These are phyloP conservation scores for Ustilago shanxiensis DNA, from an alignment of 1,284 basidiomycete genomes.

Conservation along the genomic window DNA sequence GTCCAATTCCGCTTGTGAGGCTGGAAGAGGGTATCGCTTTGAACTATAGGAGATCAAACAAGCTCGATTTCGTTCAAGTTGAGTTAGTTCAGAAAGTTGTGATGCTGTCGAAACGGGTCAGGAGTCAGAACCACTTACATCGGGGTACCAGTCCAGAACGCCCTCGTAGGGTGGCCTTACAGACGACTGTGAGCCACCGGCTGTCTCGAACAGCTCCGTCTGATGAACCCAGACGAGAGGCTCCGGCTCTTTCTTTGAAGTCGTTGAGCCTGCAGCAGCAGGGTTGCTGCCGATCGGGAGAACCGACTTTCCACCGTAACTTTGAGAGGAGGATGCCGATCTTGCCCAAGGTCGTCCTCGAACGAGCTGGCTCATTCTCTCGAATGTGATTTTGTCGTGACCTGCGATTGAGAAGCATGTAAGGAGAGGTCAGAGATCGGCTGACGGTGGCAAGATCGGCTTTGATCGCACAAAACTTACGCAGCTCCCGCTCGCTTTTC, in stretches of 20 bases:
- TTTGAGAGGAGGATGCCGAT: not conserved
- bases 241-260: not conserved
- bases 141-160: constrained; percentile 59
- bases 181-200: not conserved
- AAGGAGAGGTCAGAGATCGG: not conserved
- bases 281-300: not conserved
- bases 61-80: too few species aligned
- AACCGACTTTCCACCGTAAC: not conserved
- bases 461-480: constrained; percentile 4
- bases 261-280: not conserved
- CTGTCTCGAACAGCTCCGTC: constrained; percentile 46
- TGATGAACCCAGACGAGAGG: constrained; percentile 62
- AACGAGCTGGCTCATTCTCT: constrained; percentile 32
- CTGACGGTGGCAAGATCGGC: not conserved
- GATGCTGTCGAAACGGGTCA: not conserved
- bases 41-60: constrained; percentile 17
- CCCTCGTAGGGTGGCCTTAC: constrained; percentile 25
- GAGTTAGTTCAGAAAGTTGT: not conserved
- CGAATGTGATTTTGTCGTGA: constrained; percentile 50
- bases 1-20: constrained; percentile 21
- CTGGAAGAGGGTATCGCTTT: constrained; percentile 14
- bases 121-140: constrained; percentile 27
- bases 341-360: constrained; percentile 29
- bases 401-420: not conserved
- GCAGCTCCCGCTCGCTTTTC: constrained; percentile 31